Percentiles rank a stretch among this genome's conserved stretches.
Conservation (phyloP, 257 asterid species). For the Euphrasia confusa region DNA sequence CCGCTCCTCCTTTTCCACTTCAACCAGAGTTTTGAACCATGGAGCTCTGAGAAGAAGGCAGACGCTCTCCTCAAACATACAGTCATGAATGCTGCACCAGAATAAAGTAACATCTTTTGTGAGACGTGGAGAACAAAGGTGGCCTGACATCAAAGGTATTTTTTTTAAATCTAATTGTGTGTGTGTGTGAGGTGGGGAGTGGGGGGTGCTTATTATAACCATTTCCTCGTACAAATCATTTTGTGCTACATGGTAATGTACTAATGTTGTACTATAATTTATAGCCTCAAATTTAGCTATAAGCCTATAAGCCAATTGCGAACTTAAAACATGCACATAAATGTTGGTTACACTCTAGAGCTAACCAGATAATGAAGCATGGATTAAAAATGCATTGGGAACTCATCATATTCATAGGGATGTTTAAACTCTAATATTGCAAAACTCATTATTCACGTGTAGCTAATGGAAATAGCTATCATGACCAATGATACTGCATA, state of each 20-base stretch:
- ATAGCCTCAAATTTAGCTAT: not conserved
- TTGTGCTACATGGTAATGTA: too few relatives aligned
- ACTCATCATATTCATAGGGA: not conserved
- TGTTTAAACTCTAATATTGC: not conserved
- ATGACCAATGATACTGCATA: not conserved
- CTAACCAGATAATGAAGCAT: not conserved
- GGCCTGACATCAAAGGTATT: not conserved
- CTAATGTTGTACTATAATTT: too few relatives aligned
- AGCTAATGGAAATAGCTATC: not conserved
- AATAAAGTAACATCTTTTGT: not conserved
- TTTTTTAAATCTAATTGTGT: not conserved
- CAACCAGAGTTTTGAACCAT: slow-evolving; percentile 72
- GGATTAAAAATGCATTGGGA: not conserved
- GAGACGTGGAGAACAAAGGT: slow-evolving; percentile 7
- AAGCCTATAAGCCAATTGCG: not conserved
- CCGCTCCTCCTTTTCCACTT: slow-evolving; percentile 54
- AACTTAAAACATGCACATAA: not conserved
- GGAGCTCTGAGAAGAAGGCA: slow-evolving; percentile 92
- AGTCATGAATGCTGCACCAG: slow-evolving; percentile 65
- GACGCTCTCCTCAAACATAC: slow-evolving; percentile 88
- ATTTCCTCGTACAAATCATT: not conserved
- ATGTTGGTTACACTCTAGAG: slow-evolving; percentile 3
- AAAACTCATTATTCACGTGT: slow-evolving; percentile 5
- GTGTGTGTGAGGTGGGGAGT: too few relatives aligned
- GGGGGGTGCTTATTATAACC: too few relatives aligned